These are phyloP conservation scores for Moelleriella libera DNA, from an alignment of 2,329 filamentous ascomycete species.

Conservation along the genomic window DNA sequence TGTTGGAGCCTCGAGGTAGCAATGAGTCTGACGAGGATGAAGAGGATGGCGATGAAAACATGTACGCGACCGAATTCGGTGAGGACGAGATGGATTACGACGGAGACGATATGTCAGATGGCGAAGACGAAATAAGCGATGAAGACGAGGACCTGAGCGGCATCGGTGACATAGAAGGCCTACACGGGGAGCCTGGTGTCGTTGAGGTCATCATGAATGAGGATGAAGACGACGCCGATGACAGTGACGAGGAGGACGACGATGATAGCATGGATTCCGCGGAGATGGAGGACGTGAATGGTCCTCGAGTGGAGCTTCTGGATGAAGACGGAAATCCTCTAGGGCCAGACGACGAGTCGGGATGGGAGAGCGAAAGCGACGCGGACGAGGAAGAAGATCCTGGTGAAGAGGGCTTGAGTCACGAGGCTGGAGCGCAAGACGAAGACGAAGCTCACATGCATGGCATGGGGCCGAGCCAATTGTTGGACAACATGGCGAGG, in stretches of 20 bases:
- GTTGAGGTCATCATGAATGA: constrained; percentile 71
- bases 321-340: constrained; percentile 48
- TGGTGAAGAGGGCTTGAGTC: constrained; percentile 39
- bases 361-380: constrained; percentile 46
- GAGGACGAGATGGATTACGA: constrained; percentile 88
- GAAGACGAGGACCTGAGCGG: constrained; percentile 72
- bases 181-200: constrained; percentile 46
- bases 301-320: constrained; percentile 37
- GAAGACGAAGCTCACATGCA: constrained; percentile 35
- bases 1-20: constrained; percentile 74
- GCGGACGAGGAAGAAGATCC: constrained; percentile 39
- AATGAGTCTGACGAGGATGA: constrained; percentile 69
- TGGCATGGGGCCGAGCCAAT: constrained; percentile 26
- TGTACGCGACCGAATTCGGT: constrained; percentile 85
- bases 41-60: constrained; percentile 67
- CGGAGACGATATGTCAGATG: constrained; percentile 69
- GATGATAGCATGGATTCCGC: constrained; percentile 21
- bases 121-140: constrained; percentile 79
- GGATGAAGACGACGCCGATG: constrained; percentile 48
- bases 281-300: constrained; percentile 38
- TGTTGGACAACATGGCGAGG: constrained; percentile 40
- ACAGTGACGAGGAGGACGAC: constrained; percentile 42
- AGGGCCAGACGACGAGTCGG: constrained; percentile 44
- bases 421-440: constrained; percentile 40
- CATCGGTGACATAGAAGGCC: constrained; percentile 74